Conservation (phyloP, 2,329 filamentous ascomycete genomes). For the Ophiobolus disseminans region DNA sequence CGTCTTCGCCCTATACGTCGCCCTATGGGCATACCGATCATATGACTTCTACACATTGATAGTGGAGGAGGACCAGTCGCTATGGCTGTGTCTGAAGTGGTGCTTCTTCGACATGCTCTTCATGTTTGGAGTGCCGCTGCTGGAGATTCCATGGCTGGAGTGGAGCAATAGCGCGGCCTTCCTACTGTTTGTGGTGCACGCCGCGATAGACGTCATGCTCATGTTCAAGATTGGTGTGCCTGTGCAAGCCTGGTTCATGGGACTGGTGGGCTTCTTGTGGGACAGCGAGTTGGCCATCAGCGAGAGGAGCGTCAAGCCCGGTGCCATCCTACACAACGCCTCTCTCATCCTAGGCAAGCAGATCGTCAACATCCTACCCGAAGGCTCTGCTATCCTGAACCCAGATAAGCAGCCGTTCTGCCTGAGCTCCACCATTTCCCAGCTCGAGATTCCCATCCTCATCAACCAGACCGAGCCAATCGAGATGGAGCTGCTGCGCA, state of each 20-base stretch:
- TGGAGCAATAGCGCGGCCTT: constrained; percentile 79
- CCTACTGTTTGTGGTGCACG: constrained; percentile 73
- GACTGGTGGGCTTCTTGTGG: constrained; percentile 80
- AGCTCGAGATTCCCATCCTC: constrained; percentile 77
- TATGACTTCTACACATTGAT: constrained; percentile 84
- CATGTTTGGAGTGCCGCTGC: constrained; percentile 82
- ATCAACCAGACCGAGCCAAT: constrained; percentile 94
- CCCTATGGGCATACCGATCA: constrained; percentile 79
- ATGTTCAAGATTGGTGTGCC: constrained; percentile 93
- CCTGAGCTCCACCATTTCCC: constrained; percentile 68
- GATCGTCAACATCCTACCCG: constrained; percentile 95
- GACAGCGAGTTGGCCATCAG: constrained; percentile 92
- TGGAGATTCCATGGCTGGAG: constrained; percentile 96
- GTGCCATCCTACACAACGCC: constrained; percentile 85
- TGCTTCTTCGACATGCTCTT: constrained; percentile 83
- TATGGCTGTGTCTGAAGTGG: constrained; percentile 94
- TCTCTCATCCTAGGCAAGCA: constrained; percentile 95
- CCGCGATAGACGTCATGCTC: constrained; percentile 78
- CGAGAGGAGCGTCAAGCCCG: constrained; percentile 90
- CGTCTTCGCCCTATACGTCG: constrained; percentile 77
- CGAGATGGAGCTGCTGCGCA: constrained; percentile 84
- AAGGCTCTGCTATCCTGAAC: constrained; percentile 91
- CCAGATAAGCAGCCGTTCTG: constrained; percentile 83
- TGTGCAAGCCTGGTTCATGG: constrained; percentile 74
- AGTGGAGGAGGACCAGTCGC: constrained; percentile 84